These are phyloP conservation scores for Ceriops decandra DNA, from an alignment of 345 rosid genomes.

Conservation along the genomic window DNA sequence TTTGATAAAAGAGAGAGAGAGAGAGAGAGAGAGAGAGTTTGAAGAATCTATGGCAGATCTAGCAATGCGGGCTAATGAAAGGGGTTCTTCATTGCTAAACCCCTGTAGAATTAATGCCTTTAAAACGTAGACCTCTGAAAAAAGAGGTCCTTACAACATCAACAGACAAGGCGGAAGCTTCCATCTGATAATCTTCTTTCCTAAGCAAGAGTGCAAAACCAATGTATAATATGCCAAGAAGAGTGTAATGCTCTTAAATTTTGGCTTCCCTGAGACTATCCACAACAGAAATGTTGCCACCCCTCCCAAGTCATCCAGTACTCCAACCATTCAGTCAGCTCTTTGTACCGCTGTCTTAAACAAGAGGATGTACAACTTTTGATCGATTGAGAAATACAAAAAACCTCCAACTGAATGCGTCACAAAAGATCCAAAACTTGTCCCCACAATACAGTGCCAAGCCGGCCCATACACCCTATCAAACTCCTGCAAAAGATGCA, in stretches of 20 bases:
- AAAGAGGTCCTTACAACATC: not conserved
- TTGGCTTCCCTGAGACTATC: slow-evolving; percentile 4
- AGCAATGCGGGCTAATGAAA: not conserved
- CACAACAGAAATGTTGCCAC: slow-evolving; percentile 10
- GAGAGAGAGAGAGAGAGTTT: too few relatives aligned
- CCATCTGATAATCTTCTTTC: slow-evolving; percentile 21
- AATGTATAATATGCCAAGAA: slow-evolving; percentile 23
- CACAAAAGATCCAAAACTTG: slow-evolving; percentile 60
- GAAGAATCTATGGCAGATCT: too few relatives aligned
- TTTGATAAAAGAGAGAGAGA: too few relatives aligned
- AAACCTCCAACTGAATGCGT: slow-evolving; percentile 62
- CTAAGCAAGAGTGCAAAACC: slow-evolving; percentile 5
- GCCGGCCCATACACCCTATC: slow-evolving; percentile 61
- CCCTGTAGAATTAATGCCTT: not conserved
- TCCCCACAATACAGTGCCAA: slow-evolving; percentile 65
- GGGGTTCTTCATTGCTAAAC: not conserved
- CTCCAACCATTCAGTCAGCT: slow-evolving; percentile 37
- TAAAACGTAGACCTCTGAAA: not conserved
- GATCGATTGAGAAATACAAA: slow-evolving; percentile 57
- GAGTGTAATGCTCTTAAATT: slow-evolving; percentile 9
- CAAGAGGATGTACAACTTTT: slow-evolving; percentile 48
- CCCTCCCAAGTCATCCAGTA: slow-evolving; percentile 1
- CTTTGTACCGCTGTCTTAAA: slow-evolving; percentile 58
- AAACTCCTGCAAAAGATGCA: slow-evolving; percentile 42
- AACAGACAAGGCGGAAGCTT: not conserved